phyloP scores from a whole-genome alignment of 306 rosid species.

The Hippophae rhamnoides region DNA sequence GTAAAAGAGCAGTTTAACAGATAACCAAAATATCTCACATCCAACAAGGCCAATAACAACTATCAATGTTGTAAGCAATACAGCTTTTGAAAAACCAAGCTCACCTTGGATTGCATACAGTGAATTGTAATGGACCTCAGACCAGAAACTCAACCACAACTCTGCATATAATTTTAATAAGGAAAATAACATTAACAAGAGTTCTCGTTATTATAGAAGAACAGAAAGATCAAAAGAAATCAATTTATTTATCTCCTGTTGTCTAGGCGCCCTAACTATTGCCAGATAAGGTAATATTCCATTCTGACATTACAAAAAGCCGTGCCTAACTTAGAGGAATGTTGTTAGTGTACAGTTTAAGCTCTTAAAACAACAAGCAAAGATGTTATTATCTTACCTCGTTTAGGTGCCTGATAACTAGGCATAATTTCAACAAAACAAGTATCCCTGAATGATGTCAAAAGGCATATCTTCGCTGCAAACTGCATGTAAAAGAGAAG shows the following conservation, averaged over 20 bases:
- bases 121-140: slow-evolving; percentile 89
- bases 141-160: slow-evolving; percentile 93
- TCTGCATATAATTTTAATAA: slow-evolving; percentile 49
- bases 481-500: slow-evolving; percentile 45
- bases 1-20: slow-evolving; percentile 11
- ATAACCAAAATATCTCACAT: slow-evolving; percentile 7
- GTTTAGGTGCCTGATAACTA: slow-evolving; percentile 42
- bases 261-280: too few species aligned
- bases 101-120: slow-evolving; percentile 54
- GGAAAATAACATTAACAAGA: slow-evolving; percentile 12
- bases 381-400: slow-evolving; percentile 38
- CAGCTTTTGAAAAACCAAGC: slow-evolving; percentile 4
- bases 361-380: slow-evolving; percentile 2
- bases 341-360: too few species aligned
- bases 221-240: too few species aligned
- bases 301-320: too few species aligned
- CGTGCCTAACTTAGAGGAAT: too few species aligned
- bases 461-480: slow-evolving; percentile 75
- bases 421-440: slow-evolving; percentile 78
- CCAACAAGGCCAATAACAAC: neutral
- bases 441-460: slow-evolving; percentile 85
- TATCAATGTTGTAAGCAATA: slow-evolving; percentile 1
- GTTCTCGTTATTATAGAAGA: neutral
- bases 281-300: too few species aligned
- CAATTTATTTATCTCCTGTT: too few species aligned